Base-by-base conservation (phyloP, 2,329 filamentous ascomycete species). In the Curvularia eragrostidis region DNA sequence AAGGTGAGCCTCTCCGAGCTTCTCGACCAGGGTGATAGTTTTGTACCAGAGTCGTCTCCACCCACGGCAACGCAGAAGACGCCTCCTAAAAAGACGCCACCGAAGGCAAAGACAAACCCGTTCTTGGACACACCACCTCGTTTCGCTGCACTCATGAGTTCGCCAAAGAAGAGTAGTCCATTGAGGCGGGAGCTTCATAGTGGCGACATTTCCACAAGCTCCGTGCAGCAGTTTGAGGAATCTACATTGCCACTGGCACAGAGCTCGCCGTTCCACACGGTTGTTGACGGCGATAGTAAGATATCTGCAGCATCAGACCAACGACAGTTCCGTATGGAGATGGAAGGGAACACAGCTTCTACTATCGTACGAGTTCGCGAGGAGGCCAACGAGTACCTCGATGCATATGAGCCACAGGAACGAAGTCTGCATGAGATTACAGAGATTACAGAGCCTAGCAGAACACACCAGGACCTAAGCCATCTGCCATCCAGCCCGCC, bases 81-180 rank as follows among this genome's bases (percentile, higher is more conserved):
- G 2, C 61, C 65, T 6, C 28, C 55, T 1, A 38, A 34, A 24
- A 61, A 54, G 32, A 63, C 68, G 46, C 58, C 55, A 18, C 34
- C 34, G 15, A 36, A 36, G 8, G 34, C 34, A 36, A n/a, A 18
- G 34, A n/a, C 34, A 10, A 73, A 74, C 30, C 72, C 71, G 2
- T 76, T 75, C 56, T 51, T 73, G 19, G 66, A 69, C 32, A 71
- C 69, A 15, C 74, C 74, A 28, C 71, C 72, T 46, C 65, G 64
- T 13, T 73, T 77, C 41, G 50, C 67, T 13, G 65, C 52, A 3
- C 56, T 69, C 4, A 63, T 64, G 23, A 62, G 62, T 6, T 73
- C 73, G 5, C 73, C 73, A 21, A 67, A 65, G 23, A 75, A 72
- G 51, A 74, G 72, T 42, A 77, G 74, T 58, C 74, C 73, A n/a